phyloP scores from a whole-genome alignment of 257 asterid genomes.

The Fraxinus anomala region DNA sequence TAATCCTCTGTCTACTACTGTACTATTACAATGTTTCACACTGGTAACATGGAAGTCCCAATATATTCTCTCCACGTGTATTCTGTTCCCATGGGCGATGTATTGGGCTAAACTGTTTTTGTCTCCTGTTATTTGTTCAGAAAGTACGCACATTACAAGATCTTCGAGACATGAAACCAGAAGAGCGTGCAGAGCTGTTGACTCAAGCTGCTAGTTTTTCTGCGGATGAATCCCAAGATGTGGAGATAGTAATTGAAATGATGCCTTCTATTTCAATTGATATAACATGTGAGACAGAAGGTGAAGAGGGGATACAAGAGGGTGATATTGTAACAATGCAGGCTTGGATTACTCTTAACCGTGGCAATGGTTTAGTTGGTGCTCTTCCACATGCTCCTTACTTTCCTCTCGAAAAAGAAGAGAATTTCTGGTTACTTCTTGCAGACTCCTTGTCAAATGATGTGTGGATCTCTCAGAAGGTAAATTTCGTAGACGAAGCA shows the following conservation, averaged over 20 bases:
- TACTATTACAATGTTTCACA: too few species aligned
- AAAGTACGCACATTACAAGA: slow-evolving; percentile 91
- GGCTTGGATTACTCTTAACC: slow-evolving; percentile 88
- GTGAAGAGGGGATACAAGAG: slow-evolving; percentile 96
- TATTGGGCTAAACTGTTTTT: slow-evolving; percentile 5
- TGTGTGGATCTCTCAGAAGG: slow-evolving; percentile 92
- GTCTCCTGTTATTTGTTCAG: slow-evolving; percentile 40
- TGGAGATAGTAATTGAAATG: slow-evolving; percentile 88
- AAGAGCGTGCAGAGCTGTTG: slow-evolving; percentile 79
- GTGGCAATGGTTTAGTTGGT: slow-evolving; percentile 63
- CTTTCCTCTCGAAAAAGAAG: slow-evolving; percentile 81
- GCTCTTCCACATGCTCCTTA: slow-evolving; percentile 88
- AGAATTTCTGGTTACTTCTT: slow-evolving; percentile 85
- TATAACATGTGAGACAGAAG: slow-evolving; percentile 90
- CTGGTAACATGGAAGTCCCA: too few species aligned
- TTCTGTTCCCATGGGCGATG: too few species aligned
- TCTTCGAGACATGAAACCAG: slow-evolving; percentile 65
- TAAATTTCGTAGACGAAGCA: slow-evolving; percentile 87
- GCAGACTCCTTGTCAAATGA: slow-evolving; percentile 81
- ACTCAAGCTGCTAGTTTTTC: slow-evolving; percentile 83
- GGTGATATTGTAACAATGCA: slow-evolving; percentile 93
- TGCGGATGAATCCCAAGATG: slow-evolving; percentile 66
- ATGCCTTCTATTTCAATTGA: slow-evolving; percentile 86
- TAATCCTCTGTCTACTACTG: too few species aligned
- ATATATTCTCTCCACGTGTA: too few species aligned